Conservation (phyloP, 2,329 filamentous ascomycete species). For the Hortaea sp. region DNA sequence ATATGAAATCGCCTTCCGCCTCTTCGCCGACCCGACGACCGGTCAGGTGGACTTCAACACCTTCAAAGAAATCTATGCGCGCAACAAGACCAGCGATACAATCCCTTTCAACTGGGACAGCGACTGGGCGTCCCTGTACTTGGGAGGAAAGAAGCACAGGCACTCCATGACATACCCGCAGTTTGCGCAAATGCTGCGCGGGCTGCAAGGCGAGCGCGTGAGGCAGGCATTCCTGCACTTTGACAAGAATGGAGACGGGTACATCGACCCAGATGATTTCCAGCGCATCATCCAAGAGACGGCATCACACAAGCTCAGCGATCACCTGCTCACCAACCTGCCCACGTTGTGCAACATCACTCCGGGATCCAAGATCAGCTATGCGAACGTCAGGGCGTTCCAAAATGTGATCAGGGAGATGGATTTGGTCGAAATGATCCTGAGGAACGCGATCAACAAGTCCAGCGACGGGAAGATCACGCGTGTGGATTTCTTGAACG, state of each 20-base stretch:
- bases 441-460: conserved; percentile 75
- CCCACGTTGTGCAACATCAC: conserved; percentile 93
- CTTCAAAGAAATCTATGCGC: conserved; percentile 74
- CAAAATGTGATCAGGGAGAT: conserved; percentile 97
- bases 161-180: conserved; percentile 92
- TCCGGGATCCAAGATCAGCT: conserved; percentile 83
- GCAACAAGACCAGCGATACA: conserved; percentile 73
- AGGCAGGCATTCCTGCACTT: conserved; percentile 89
- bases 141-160: conserved; percentile 75
- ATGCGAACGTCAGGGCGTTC: conserved; percentile 94
- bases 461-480: conserved; percentile 89
- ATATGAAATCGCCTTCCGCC: conserved; percentile 95
- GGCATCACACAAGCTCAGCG: conserved; percentile 88
- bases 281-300: conserved; percentile 94
- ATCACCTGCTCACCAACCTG: conserved; percentile 85
- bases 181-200: conserved; percentile 96
- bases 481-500: conserved; percentile 84
- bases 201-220: conserved; percentile 89
- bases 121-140: conserved; percentile 92
- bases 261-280: conserved; percentile 91
- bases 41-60: conserved; percentile 84
- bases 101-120: conserved; percentile 96
- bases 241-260: conserved; percentile 85
- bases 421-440: conserved; percentile 90
- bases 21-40: conserved; percentile 79